Percentiles rank a stretch among this genome's conserved stretches.
Evolutionary conservation across 2,329 filamentous ascomycete genomes (phyloP).

Genomic region (Metarhizium robertsii): DNA sequence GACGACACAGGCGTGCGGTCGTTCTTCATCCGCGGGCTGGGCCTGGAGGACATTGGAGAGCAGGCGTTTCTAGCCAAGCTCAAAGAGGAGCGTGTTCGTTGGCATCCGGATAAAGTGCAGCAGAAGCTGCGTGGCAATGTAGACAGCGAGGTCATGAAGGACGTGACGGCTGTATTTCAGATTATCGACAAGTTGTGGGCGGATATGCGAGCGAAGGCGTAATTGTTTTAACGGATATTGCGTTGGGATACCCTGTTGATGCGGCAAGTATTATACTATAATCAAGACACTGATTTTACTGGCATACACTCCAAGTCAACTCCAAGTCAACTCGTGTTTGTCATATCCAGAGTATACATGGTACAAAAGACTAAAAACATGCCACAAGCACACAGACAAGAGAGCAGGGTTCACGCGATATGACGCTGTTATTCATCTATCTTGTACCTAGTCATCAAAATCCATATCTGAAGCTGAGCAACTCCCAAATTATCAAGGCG

Average conservation of each 20-base stretch:
- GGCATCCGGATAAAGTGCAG: constrained; percentile 98
- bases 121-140: constrained; percentile 71
- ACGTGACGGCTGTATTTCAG: constrained; percentile 87
- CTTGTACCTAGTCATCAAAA: too few relatives aligned
- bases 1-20: constrained; percentile 50
- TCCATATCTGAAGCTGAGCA: too few relatives aligned
- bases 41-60: constrained; percentile 32
- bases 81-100: constrained; percentile 79
- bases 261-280: too few relatives aligned
- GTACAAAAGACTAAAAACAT: too few relatives aligned
- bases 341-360: too few relatives aligned
- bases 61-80: constrained; percentile 41
- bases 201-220: constrained; percentile 34
- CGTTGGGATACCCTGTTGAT: background rate
- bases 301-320: too few relatives aligned
- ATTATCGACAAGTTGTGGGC: constrained; percentile 76
- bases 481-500: too few relatives aligned
- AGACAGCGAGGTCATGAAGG: constrained; percentile 61
- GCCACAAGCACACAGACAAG: too few relatives aligned
- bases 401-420: too few relatives aligned
- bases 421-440: too few relatives aligned
- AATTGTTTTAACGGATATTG: background rate
- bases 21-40: constrained; percentile 53
- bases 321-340: too few relatives aligned
- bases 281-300: too few relatives aligned